These are phyloP conservation scores for Alternaria sp. DNA, from an alignment of 2,329 filamentous ascomycete species.

Conservation along the genomic window DNA sequence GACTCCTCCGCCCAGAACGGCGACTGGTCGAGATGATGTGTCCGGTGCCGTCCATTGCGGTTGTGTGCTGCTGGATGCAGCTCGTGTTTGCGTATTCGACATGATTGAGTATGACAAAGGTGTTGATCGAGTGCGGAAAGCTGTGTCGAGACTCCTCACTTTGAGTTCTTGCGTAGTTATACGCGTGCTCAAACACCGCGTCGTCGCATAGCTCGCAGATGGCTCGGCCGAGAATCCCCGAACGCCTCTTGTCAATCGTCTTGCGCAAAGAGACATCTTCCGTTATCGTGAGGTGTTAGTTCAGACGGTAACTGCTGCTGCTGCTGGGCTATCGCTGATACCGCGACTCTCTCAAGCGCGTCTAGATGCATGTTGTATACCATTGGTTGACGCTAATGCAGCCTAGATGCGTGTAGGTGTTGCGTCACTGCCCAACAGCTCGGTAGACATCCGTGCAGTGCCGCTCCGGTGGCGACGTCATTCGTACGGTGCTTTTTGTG, in stretches of 20 bases:
- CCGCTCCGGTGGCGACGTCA: not conserved
- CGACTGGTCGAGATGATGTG: conserved; percentile 7
- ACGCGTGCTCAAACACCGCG: not conserved
- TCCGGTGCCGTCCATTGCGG: conserved; percentile 10
- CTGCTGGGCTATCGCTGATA: not conserved
- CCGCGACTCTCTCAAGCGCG: not conserved
- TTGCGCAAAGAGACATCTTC: not conserved
- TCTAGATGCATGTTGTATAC: not conserved
- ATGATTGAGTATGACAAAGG: not conserved
- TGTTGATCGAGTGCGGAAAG: not conserved
- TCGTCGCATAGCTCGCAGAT: not conserved
- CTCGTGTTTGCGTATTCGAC: not conserved
- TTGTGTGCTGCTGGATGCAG: not conserved
- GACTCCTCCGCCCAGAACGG: conserved; percentile 18
- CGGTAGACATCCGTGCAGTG: not conserved
- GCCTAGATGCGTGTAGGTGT: not conserved
- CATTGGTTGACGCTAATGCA: not conserved
- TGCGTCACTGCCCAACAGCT: not conserved
- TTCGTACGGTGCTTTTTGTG: not conserved
- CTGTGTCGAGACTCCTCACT: not conserved
- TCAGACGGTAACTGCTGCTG: not conserved
- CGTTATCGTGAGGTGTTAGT: not conserved
- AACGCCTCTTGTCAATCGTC: not conserved
- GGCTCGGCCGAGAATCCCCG: not conserved
- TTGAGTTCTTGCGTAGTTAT: not conserved